Evolutionary conservation across 2,329 filamentous ascomycete species (phyloP).

Genomic region (Chalaropsis thielavioides): DNA sequence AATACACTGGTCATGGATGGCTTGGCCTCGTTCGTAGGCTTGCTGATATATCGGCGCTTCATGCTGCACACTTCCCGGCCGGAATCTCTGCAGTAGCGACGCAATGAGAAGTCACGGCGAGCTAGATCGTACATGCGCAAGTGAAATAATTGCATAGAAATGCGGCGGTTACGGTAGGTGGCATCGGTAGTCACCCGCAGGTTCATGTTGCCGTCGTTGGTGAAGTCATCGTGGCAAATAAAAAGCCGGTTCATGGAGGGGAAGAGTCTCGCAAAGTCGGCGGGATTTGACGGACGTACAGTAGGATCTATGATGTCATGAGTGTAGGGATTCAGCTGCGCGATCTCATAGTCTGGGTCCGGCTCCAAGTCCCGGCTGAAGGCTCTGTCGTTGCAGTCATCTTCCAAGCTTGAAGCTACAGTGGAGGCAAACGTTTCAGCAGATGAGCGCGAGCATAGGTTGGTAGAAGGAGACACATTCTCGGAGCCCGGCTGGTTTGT

Average conservation of each 20-base stretch:
- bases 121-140: slow-evolving; percentile 86
- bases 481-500: background rate
- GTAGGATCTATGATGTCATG: slow-evolving; percentile 49
- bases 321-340: slow-evolving; percentile 42
- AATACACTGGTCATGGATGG: slow-evolving; percentile 12
- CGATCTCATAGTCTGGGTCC: slow-evolving; percentile 28
- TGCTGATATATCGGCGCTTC: slow-evolving; percentile 50
- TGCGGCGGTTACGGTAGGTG: slow-evolving; percentile 48
- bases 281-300: slow-evolving; percentile 61
- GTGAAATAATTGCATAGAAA: slow-evolving; percentile 71
- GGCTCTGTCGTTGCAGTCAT: slow-evolving; percentile 21
- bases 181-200: slow-evolving; percentile 66
- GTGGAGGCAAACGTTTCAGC: slow-evolving; percentile 71
- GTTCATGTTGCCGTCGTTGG: slow-evolving; percentile 91
- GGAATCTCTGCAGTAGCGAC: slow-evolving; percentile 82
- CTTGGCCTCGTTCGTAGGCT: background rate
- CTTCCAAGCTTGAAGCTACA: slow-evolving; percentile 46
- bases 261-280: slow-evolving; percentile 73
- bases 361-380: slow-evolving; percentile 18
- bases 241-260: slow-evolving; percentile 67
- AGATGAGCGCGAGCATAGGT: slow-evolving; percentile 42
- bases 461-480: slow-evolving; percentile 29
- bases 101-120: slow-evolving; percentile 74
- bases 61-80: slow-evolving; percentile 86
- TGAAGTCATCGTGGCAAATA: slow-evolving; percentile 82